A percentile compares a stretch with the other conserved stretches of the same genome.
These are phyloP conservation scores for Phytophthora palmivora DNA, from an alignment of 352 stramenopile species.

Conservation along the genomic window DNA sequence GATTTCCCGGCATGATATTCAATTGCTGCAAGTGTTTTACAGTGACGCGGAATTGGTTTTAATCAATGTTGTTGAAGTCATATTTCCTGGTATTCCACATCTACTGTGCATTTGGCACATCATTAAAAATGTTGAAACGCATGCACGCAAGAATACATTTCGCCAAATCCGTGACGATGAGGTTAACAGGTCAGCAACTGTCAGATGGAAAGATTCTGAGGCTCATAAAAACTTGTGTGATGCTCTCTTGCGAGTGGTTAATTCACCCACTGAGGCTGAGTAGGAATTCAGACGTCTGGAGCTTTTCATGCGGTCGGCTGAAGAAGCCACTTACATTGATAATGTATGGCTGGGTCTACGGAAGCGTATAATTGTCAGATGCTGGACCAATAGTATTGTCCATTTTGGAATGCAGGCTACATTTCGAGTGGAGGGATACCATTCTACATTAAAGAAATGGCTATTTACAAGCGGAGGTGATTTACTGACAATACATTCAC, in stretches of 20 bases:
- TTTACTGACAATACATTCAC: not conserved
- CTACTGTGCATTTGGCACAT: not conserved
- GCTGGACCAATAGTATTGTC: not conserved
- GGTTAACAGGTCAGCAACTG: no score
- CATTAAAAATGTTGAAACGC: not conserved
- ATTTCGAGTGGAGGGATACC: not conserved
- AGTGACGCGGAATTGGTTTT: not conserved
- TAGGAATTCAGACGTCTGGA: no score
- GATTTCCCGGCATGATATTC: no score
- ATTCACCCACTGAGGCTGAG: no score
- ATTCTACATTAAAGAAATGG: not conserved
- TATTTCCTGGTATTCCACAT: not conserved
- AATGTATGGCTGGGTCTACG: not conserved
- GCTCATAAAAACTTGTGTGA: not conserved
- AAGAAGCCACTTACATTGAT: not conserved
- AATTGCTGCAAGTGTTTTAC: not conserved
- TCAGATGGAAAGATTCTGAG: no score
- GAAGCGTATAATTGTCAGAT: not conserved
- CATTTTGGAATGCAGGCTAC: not conserved
- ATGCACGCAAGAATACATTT: not conserved
- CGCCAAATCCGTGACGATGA: no score
- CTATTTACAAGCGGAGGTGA: not conserved
- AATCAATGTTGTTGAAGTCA: not conserved
- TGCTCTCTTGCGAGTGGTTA: not conserved
- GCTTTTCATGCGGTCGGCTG: not conserved